Conservation (phyloP, 345 rosid genomes). For the Lepidium africanum region DNA sequence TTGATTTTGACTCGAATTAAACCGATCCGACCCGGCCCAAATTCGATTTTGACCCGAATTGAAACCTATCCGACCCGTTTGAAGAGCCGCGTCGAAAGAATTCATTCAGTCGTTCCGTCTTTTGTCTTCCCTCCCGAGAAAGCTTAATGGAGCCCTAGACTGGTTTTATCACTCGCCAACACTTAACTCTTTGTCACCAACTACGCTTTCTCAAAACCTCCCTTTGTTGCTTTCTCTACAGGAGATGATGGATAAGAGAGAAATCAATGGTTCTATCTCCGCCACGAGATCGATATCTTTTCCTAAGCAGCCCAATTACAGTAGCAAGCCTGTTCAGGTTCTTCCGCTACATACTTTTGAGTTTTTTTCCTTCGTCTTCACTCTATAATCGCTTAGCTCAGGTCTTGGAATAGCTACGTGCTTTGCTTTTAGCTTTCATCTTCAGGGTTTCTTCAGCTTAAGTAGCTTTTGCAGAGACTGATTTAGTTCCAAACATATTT, state of each 20-base stretch:
- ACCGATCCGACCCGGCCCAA: conserved; percentile 5
- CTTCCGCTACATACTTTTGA: neutral
- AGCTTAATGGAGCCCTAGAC: conserved; percentile 25
- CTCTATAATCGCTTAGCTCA: neutral
- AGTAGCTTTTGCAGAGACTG: neutral
- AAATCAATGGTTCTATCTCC: conserved; percentile 21
- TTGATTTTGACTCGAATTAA: neutral
- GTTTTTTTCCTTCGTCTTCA: neutral
- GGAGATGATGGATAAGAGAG: conserved; percentile 8
- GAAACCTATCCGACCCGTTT: neutral
- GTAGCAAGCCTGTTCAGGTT: conserved; percentile 28
- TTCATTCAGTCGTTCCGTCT: neutral
- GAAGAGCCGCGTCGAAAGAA: conserved; percentile 11
- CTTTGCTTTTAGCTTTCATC: neutral
- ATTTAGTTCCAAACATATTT: neutral
- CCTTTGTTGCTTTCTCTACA: neutral
- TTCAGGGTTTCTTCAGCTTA: neutral
- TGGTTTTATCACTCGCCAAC: neutral
- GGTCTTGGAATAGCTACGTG: neutral
- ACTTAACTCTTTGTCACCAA: neutral
- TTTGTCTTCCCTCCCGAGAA: conserved; percentile 13
- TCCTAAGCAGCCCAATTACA: conserved; percentile 15
- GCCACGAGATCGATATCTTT: conserved; percentile 16
- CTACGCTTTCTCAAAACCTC: neutral
- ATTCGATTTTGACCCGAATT: neutral